A percentile compares a stretch with the other conserved stretches of the same genome.
Conservation (phyloP, 2,329 filamentous ascomycete genomes). For the Cercospora sesami region DNA sequence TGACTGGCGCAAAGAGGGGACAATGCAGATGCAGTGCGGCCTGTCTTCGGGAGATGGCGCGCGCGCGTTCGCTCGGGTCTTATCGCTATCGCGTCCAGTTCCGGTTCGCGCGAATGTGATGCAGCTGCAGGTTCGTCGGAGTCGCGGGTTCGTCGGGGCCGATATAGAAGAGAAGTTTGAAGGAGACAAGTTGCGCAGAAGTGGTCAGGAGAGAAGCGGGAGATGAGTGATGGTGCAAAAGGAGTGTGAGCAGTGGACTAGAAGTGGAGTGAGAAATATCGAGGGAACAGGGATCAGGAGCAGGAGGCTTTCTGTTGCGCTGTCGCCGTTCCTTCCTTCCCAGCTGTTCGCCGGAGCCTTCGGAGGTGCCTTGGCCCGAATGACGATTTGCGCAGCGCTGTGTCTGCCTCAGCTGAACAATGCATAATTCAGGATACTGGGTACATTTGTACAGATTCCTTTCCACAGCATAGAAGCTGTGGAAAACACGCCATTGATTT, state of each 20-base stretch:
- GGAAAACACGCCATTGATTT: neutral
- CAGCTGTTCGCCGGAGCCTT: neutral
- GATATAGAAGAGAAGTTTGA: neutral
- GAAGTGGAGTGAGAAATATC: neutral
- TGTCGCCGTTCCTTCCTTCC: neutral
- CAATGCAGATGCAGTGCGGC: neutral
- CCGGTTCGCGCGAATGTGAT: neutral
- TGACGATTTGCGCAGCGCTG: neutral
- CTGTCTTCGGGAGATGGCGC: neutral
- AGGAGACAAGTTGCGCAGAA: neutral
- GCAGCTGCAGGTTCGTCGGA: neutral
- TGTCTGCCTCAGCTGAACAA: neutral
- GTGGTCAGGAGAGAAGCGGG: neutral
- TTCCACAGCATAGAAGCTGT: neutral
- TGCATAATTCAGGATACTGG: neutral
- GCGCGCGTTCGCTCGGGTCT: neutral
- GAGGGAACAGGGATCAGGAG: conserved; percentile 1
- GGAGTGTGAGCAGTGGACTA: neutral
- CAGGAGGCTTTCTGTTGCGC: neutral
- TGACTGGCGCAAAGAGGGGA: neutral
- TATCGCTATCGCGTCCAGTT: conserved; percentile 6
- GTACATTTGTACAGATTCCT: neutral
- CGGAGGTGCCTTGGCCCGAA: conserved; percentile 2
- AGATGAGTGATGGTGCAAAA: neutral
- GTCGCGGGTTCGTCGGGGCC: neutral